Conservation (phyloP, 2,329 filamentous ascomycete genomes). For the Ascochyta pisi region DNA sequence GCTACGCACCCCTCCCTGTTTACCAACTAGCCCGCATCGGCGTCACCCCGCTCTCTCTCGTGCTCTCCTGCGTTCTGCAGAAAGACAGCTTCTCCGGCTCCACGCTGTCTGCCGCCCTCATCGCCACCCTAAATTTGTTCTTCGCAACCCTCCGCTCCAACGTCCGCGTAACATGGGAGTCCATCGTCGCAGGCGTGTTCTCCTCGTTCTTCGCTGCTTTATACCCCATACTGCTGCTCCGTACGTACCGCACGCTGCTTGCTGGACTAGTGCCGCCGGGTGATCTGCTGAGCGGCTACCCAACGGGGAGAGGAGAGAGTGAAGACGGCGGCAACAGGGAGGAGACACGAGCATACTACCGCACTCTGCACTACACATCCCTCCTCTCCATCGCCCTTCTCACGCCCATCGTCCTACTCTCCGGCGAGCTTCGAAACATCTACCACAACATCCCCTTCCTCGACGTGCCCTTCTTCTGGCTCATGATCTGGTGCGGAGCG, state of each 20-base stretch:
- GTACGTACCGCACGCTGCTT: conserved; percentile 58
- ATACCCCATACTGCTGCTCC: conserved; percentile 59
- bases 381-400: conserved; percentile 58
- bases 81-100: conserved; percentile 56
- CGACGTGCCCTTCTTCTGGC: conserved; percentile 63
- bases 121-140: conserved; percentile 59
- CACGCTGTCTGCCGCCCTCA: conserved; percentile 59
- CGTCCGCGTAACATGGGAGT: conserved; percentile 59
- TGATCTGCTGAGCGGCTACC: conserved; percentile 53
- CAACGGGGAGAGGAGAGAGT: conserved; percentile 26
- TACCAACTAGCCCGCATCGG: conserved; percentile 61
- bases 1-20: conserved; percentile 59
- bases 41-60: conserved; percentile 57
- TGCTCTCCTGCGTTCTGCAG: conserved; percentile 57
- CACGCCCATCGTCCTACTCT: conserved; percentile 58
- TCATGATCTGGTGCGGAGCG: conserved; percentile 59
- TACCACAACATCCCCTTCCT: conserved; percentile 61
- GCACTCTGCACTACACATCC: conserved; percentile 60
- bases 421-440: conserved; percentile 58
- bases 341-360: conserved; percentile 60
- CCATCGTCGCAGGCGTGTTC: conserved; percentile 59
- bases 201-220: conserved; percentile 60
- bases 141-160: conserved; percentile 56
- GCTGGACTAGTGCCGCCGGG: conserved; percentile 53
- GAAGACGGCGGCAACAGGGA: conserved; percentile 50